Conservation (phyloP, 768 basidiomycete species). For the Boletus barrowsii region DNA sequence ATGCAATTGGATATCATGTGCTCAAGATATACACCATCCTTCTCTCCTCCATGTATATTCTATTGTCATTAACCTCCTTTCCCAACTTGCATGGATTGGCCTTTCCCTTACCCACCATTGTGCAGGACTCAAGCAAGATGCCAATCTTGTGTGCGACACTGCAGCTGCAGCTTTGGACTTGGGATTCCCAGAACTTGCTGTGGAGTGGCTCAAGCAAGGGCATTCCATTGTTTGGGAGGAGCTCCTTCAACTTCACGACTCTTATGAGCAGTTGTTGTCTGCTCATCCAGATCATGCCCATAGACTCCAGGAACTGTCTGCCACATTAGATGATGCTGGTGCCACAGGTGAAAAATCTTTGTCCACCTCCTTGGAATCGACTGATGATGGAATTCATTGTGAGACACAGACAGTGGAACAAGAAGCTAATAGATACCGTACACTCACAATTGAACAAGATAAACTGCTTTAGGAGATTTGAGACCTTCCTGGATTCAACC, state of each 20-base stretch:
- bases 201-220: conserved; percentile 17
- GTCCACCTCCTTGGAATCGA: no score
- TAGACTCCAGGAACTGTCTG: no score
- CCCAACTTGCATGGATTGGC: conserved; percentile 15
- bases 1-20: conserved; percentile 2
- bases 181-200: neutral
- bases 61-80: conserved; percentile 16
- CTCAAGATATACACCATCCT: neutral
- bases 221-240: conserved; percentile 16
- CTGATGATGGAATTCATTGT: no score
- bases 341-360: no score
- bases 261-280: conserved; percentile 4
- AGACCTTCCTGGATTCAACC: no score
- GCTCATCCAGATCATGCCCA: no score
- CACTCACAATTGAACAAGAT: no score
- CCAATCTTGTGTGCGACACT: conserved; percentile 19
- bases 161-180: conserved; percentile 21
- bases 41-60: conserved; percentile 18
- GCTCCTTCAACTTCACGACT: conserved; percentile 10
- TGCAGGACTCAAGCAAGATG: conserved; percentile 4
- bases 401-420: no score
- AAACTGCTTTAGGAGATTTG: no score
- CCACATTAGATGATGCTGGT: no score
- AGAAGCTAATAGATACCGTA: no score
- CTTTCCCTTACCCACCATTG: conserved; percentile 16